Evolutionary conservation across 805 yeast genomes (phyloP).

Genomic region (Candida qinlingensis): DNA sequence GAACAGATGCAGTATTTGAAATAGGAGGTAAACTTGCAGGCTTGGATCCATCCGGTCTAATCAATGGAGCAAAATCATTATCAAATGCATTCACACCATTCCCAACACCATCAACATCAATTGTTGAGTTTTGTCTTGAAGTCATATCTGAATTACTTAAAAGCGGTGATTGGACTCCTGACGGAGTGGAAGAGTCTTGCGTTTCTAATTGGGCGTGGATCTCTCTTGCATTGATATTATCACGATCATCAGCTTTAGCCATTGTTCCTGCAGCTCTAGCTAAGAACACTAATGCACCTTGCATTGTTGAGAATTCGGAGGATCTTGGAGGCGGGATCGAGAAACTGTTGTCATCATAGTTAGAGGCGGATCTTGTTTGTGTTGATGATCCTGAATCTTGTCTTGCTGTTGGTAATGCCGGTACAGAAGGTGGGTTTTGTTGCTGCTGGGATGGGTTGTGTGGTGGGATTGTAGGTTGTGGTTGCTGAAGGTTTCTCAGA

Average conservation of each 20-base stretch:
- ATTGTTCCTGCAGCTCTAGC: conserved; percentile 79
- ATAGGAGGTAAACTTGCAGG: conserved; percentile 27
- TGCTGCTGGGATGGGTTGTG: not conserved
- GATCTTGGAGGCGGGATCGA: conserved; percentile 18
- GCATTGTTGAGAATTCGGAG: conserved; percentile 31
- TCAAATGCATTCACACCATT: not conserved
- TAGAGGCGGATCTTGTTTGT: conserved; percentile 8
- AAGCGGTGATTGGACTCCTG: conserved; percentile 4
- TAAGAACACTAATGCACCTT: conserved; percentile 63
- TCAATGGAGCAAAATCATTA: conserved; percentile 20
- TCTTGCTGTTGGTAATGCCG: not conserved
- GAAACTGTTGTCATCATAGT: conserved; percentile 10
- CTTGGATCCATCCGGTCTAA: conserved; percentile 19
- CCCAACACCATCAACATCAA: not conserved
- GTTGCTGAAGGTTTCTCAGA: too few relatives aligned
- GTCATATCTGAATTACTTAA: not conserved
- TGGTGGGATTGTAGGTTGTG: not conserved
- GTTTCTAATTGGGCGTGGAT: conserved; percentile 43
- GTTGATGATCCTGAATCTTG: conserved; percentile 5
- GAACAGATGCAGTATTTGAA: conserved; percentile 26
- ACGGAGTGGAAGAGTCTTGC: conserved; percentile 16
- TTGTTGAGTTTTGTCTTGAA: conserved; percentile 10
- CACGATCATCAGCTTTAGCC: conserved; percentile 63
- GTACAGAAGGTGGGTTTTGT: conserved; percentile 1
- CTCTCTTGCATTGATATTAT: conserved; percentile 47